These are phyloP conservation scores for Solanum chmielewskii DNA, from an alignment of 257 asterid species.

Conservation along the genomic window DNA sequence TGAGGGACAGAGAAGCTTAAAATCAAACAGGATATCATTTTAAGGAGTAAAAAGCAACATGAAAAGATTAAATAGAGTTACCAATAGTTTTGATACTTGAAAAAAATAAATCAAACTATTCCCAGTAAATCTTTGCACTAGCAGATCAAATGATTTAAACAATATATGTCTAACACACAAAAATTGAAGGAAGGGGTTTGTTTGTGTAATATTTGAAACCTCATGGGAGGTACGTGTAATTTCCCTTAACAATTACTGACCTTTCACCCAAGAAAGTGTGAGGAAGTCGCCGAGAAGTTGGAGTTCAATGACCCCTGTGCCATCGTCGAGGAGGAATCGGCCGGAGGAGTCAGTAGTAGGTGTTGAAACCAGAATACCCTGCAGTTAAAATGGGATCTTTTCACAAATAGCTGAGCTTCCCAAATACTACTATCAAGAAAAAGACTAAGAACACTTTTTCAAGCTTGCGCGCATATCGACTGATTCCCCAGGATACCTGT, in stretches of 20 bases:
- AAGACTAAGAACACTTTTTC: background rate
- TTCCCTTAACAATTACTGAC: slow-evolving; percentile 9
- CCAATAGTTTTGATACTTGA: background rate
- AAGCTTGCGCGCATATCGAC: background rate
- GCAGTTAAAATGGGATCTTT: background rate
- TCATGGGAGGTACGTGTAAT: background rate
- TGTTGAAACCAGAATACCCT: slow-evolving; percentile 62
- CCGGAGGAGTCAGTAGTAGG: slow-evolving; percentile 18
- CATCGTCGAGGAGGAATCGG: slow-evolving; percentile 56
- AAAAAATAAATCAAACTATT: background rate
- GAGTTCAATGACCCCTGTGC: slow-evolving; percentile 59
- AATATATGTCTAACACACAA: background rate
- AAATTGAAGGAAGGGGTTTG: background rate
- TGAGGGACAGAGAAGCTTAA: background rate
- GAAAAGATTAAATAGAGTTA: background rate
- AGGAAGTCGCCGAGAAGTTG: slow-evolving; percentile 24
- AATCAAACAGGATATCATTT: background rate
- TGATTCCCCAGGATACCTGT: background rate
- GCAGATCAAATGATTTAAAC: background rate
- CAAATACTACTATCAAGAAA: background rate
- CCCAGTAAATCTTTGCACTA: background rate
- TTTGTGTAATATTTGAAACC: background rate
- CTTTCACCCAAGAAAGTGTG: slow-evolving; percentile 39
- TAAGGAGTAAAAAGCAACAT: background rate
- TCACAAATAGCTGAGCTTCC: background rate